Conservation (phyloP, 768 basidiomycete species). For the Rhizopogon sp. region DNA sequence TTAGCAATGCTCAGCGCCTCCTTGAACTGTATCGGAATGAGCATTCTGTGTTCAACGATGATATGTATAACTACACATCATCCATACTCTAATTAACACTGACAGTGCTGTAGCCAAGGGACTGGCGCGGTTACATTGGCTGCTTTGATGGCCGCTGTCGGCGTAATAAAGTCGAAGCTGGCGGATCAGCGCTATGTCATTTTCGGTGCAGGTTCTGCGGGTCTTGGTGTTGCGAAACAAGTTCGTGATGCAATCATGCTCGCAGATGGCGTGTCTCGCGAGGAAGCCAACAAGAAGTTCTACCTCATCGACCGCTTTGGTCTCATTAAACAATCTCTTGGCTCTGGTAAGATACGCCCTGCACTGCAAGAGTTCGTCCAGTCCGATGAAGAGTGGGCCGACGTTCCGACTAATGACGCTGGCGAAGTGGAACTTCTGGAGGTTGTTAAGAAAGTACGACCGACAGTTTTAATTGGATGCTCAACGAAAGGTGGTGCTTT, state of each 20-base stretch:
- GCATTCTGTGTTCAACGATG: constrained; percentile 82
- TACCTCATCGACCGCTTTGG: constrained; percentile 72
- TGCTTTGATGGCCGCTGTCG: constrained; percentile 61
- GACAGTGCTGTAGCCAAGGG: constrained; percentile 47
- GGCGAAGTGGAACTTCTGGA: constrained; percentile 55
- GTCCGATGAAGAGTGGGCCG: constrained; percentile 51
- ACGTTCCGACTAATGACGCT: constrained; percentile 27
- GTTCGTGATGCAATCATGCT: constrained; percentile 71
- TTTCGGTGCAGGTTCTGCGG: constrained; percentile 80
- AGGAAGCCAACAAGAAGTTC: constrained; percentile 62
- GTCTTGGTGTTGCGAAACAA: constrained; percentile 74
- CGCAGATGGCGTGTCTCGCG: constrained; percentile 42
- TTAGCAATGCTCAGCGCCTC: constrained; percentile 67
- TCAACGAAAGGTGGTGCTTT: constrained; percentile 79
- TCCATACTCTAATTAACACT: background rate
- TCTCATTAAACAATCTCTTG: constrained; percentile 49
- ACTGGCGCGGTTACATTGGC: constrained; percentile 75
- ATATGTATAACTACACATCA: constrained; percentile 49
- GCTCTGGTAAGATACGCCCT: constrained; percentile 37
- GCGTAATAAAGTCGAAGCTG: constrained; percentile 59
- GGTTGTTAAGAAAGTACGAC: constrained; percentile 65
- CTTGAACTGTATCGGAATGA: constrained; percentile 55
- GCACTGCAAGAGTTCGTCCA: constrained; percentile 52
- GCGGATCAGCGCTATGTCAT: constrained; percentile 73
- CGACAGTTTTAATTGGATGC: constrained; percentile 82